A percentile compares a stretch with the other conserved stretches of the same genome.
Evolutionary conservation across 176 grass and related monocot species (phyloP).

Genomic region (Oryza brachyantha): DNA sequence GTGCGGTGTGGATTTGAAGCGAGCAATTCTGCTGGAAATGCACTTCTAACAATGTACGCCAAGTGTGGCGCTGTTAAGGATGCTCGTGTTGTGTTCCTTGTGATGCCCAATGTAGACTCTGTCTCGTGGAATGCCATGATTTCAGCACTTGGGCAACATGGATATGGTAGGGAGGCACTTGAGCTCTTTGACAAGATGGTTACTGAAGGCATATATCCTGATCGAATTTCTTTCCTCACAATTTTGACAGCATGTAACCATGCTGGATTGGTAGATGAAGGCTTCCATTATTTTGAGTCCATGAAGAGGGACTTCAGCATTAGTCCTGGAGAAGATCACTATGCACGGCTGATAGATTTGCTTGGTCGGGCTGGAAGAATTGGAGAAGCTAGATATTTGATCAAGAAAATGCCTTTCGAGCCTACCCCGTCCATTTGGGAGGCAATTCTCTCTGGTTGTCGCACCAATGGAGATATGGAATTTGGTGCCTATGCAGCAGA

Average conservation of each 20-base stretch:
- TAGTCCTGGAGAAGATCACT: constrained; percentile 80
- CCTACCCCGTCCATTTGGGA: constrained; percentile 75
- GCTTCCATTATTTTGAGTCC: constrained; percentile 77
- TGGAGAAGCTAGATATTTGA: constrained; percentile 61
- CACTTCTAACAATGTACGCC: constrained; percentile 89
- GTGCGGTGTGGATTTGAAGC: constrained; percentile 60
- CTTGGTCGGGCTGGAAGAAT: constrained; percentile 69
- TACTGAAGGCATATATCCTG: constrained; percentile 47
- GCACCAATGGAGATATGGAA: constrained; percentile 59
- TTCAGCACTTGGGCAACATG: constrained; percentile 80
- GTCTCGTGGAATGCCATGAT: constrained; percentile 96
- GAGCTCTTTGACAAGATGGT: constrained; percentile 76
- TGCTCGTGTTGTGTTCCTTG: constrained; percentile 55
- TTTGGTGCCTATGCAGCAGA: constrained; percentile 67
- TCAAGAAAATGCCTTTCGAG: constrained; percentile 74
- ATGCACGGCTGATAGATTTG: constrained; percentile 75
- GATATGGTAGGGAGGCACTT: constrained; percentile 65
- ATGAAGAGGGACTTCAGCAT: constrained; percentile 77
- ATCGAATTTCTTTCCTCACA: constrained; percentile 77
- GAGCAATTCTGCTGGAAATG: constrained; percentile 81
- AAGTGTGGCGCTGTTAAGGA: constrained; percentile 71
- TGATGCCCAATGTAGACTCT: constrained; percentile 69
- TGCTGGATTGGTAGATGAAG: constrained; percentile 71
- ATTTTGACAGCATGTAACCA: constrained; percentile 84
- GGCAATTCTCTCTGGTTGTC: constrained; percentile 64